Evolutionary conservation across 2,329 filamentous ascomycete genomes (phyloP).

Genomic region (Chrysoporthe cubensis): DNA sequence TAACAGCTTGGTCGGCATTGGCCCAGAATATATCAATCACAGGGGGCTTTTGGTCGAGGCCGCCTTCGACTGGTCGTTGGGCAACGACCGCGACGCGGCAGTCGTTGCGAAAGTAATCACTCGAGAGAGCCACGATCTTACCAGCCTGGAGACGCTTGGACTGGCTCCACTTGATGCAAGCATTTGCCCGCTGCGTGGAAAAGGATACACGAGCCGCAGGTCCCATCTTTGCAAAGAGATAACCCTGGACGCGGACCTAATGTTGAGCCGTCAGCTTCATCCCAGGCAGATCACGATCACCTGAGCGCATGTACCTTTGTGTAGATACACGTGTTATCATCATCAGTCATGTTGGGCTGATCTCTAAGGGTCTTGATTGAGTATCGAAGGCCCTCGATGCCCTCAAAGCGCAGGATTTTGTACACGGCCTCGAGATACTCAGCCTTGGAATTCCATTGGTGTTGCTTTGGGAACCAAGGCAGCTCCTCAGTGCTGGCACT

Average conservation of each 20-base stretch:
- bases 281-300: neutral
- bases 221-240: slow-evolving; percentile 66
- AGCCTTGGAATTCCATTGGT: slow-evolving; percentile 62
- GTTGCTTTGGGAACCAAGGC: slow-evolving; percentile 56
- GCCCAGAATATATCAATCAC: slow-evolving; percentile 78
- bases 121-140: slow-evolving; percentile 56
- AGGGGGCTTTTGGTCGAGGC: slow-evolving; percentile 68
- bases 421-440: slow-evolving; percentile 77
- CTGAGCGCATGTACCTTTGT: slow-evolving; percentile 60
- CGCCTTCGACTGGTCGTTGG: slow-evolving; percentile 64
- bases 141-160: slow-evolving; percentile 58
- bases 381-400: slow-evolving; percentile 68
- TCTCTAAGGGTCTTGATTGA: slow-evolving; percentile 62
- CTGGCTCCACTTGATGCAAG: slow-evolving; percentile 67
- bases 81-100: slow-evolving; percentile 76
- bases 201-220: slow-evolving; percentile 72
- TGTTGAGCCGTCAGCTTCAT: neutral
- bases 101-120: slow-evolving; percentile 65
- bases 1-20: slow-evolving; percentile 56
- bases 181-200: slow-evolving; percentile 66
- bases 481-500: slow-evolving; percentile 40
- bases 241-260: slow-evolving; percentile 68
- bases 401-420: slow-evolving; percentile 75
- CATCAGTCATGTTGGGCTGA: slow-evolving; percentile 61
- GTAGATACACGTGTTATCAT: slow-evolving; percentile 65